A percentile compares a stretch with the other conserved stretches of the same genome.
phyloP scores from a whole-genome alignment of 495 filamentous ascomycete genomes.

The Tuber aestivum region DNA sequence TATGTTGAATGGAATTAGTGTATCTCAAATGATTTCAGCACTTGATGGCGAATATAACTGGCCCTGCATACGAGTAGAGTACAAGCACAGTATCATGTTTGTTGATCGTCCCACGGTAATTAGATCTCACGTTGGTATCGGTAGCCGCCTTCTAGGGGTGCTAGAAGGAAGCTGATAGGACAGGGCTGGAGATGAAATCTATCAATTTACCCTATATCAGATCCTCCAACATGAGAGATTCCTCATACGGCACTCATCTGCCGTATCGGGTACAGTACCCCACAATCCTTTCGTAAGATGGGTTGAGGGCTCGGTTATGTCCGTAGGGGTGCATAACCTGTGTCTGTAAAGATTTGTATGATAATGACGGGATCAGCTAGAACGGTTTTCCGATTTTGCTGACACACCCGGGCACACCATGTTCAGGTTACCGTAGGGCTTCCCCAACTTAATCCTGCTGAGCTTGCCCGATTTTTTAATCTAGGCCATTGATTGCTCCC shows the following conservation, averaged over 20 bases:
- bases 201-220: not conserved
- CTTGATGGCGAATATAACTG: not conserved
- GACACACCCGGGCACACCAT: too few species aligned
- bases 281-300: not conserved
- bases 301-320: not conserved
- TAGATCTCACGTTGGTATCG: not conserved
- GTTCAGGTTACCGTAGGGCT: not conserved
- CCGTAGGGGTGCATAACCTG: too few species aligned
- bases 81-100: not conserved
- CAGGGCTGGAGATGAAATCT: not conserved
- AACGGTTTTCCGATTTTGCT: too few species aligned
- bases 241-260: not conserved
- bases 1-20: too few species aligned
- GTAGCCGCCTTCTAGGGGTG: not conserved
- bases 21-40: not conserved
- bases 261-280: not conserved
- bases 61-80: not conserved
- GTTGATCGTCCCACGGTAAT: not conserved
- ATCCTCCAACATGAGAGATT: not conserved
- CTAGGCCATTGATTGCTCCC: not conserved
- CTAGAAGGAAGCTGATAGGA: not conserved
- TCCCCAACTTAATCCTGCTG: not conserved
- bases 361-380: too few species aligned
- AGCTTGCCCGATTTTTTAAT: not conserved
- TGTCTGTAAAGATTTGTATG: too few species aligned